A percentile compares a stretch with the other conserved stretches of the same genome.
Conservation (phyloP, 2,329 filamentous ascomycete genomes). For the Fusarium buharicum region DNA sequence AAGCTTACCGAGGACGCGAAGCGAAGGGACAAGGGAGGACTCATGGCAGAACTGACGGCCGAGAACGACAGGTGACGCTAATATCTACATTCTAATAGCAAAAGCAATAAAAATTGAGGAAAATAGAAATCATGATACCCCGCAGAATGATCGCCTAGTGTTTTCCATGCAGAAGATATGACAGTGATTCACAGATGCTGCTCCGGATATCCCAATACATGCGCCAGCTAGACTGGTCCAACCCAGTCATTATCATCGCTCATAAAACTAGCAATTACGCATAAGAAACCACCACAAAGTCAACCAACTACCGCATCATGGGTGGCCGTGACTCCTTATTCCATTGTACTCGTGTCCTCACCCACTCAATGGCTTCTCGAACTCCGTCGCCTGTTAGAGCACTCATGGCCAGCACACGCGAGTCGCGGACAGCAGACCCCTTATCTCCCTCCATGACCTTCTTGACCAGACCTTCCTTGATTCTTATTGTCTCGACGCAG, state of each 20-base stretch:
- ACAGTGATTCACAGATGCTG: slow-evolving; percentile 26
- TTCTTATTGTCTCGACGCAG: slow-evolving; percentile 95
- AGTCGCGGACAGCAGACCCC: slow-evolving; percentile 85
- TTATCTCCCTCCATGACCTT: slow-evolving; percentile 96
- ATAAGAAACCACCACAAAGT: neutral
- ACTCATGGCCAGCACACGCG: slow-evolving; percentile 88
- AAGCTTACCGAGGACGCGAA: slow-evolving; percentile 82
- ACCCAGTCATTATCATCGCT: slow-evolving; percentile 28
- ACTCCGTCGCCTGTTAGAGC: slow-evolving; percentile 91
- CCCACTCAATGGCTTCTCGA: slow-evolving; percentile 95
- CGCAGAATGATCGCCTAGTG: slow-evolving; percentile 25
- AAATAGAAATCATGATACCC: slow-evolving; percentile 48
- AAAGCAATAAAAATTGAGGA: slow-evolving; percentile 33
- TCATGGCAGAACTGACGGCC: slow-evolving; percentile 80
- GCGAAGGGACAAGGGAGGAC: slow-evolving; percentile 79
- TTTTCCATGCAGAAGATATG: slow-evolving; percentile 19
- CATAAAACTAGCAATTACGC: slow-evolving; percentile 20
- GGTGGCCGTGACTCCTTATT: slow-evolving; percentile 94
- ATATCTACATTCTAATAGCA: slow-evolving; percentile 25
- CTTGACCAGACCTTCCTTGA: slow-evolving; percentile 96
- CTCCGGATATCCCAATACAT: slow-evolving; percentile 31
- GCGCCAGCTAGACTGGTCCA: slow-evolving; percentile 27
- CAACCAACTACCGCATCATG: slow-evolving; percentile 82
- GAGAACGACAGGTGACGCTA: slow-evolving; percentile 77
- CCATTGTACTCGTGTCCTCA: slow-evolving; percentile 91